Percentiles rank a stretch among this genome's conserved stretches.
Evolutionary conservation across 352 stramenopile species (phyloP).

Genomic region (Peronospora destructor): DNA sequence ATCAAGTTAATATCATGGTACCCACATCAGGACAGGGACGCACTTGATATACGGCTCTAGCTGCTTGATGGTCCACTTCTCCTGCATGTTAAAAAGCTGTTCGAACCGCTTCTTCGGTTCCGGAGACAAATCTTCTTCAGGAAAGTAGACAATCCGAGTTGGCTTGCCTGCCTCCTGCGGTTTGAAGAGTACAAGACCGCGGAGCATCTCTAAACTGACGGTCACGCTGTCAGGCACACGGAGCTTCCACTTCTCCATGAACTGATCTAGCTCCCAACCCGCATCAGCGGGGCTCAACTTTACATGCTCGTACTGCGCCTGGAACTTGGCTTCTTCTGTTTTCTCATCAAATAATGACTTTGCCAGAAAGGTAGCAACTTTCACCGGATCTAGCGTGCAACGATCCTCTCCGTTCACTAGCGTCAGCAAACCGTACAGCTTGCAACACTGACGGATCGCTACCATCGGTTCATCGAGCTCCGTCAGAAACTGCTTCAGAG

Average conservation of each 20-base stretch:
- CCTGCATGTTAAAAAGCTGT: conserved; percentile 67
- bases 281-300: conserved; percentile 25
- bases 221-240: conserved; percentile 59
- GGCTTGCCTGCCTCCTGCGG: conserved; percentile 33
- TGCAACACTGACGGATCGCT: conserved; percentile 63
- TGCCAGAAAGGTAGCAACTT: conserved; percentile 67
- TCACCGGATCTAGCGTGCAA: conserved; percentile 47
- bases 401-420: conserved; percentile 18
- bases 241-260: conserved; percentile 81
- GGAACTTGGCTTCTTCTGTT: conserved; percentile 30
- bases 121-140: conserved; percentile 50
- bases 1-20: conserved; percentile 9
- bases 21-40: conserved; percentile 6
- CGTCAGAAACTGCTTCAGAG: conserved; percentile 36
- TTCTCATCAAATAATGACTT: conserved; percentile 70
- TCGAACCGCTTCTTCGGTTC: conserved; percentile 75
- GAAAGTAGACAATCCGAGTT: conserved; percentile 55
- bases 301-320: conserved; percentile 28
- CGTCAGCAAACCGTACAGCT: conserved; percentile 45
- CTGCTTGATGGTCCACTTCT: conserved; percentile 79
- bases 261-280: conserved; percentile 48
- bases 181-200: conserved; percentile 53
- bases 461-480: conserved; percentile 38
- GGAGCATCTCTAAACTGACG: conserved; percentile 59
- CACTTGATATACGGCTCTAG: conserved; percentile 80